Percentiles rank a stretch among this genome's conserved stretches.
These are phyloP conservation scores for Russula compacta DNA, from an alignment of 768 basidiomycete genomes.

Conservation along the genomic window DNA sequence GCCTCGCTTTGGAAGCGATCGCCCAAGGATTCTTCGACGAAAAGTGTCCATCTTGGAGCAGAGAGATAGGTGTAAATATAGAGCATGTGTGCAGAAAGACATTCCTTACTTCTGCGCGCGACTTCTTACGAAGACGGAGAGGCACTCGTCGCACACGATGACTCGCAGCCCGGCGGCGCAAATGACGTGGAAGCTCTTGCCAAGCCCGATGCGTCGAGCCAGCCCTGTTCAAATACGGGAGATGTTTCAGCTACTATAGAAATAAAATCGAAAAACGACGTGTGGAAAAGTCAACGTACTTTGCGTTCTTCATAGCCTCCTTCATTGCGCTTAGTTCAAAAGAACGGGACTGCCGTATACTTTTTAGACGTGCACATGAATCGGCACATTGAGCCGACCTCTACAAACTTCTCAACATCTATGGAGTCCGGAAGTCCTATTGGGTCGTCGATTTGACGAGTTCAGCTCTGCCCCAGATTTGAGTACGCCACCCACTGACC, in stretches of 20 bases:
- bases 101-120: slow-evolving; percentile 62
- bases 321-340: slow-evolving; percentile 93
- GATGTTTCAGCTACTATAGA: too few species aligned
- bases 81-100: not conserved
- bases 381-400: slow-evolving; percentile 37
- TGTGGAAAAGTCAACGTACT: slow-evolving; percentile 32
- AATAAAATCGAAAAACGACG: not conserved
- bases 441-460: slow-evolving; percentile 22
- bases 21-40: slow-evolving; percentile 33
- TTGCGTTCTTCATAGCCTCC: slow-evolving; percentile 69
- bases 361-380: not conserved
- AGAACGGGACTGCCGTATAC: slow-evolving; percentile 53
- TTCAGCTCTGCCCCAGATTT: not conserved
- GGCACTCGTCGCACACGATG: slow-evolving; percentile 92
- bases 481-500: slow-evolving; percentile 30
- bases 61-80: not conserved
- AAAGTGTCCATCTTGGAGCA: slow-evolving; percentile 43
- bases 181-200: slow-evolving; percentile 87
- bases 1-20: slow-evolving; percentile 52
- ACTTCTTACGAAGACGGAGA: slow-evolving; percentile 69
- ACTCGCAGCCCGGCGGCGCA: slow-evolving; percentile 87
- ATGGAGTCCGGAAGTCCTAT: slow-evolving; percentile 60
- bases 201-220: slow-evolving; percentile 75
- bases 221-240: slow-evolving; percentile 33
- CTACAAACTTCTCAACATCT: slow-evolving; percentile 82